Evolutionary conservation across 495 filamentous ascomycete genomes (phyloP), one percentile per base, ranked within the genome.

Genomic region (Letharia lupina): DNA sequence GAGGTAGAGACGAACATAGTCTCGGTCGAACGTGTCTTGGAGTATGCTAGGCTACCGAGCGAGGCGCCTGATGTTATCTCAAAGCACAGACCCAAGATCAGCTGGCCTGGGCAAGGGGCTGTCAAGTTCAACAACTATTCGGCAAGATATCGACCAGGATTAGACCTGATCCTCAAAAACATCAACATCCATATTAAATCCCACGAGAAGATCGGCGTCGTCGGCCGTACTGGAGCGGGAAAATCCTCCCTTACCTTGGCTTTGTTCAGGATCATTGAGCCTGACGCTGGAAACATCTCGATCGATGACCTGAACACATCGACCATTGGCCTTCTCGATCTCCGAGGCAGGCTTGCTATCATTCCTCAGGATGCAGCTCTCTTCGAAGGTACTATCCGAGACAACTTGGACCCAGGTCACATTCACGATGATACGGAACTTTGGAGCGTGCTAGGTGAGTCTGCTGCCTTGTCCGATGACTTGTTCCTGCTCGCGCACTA

Each of bases 1-100:
- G 95, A 99, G 77, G 95, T 98, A 41, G 95, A 99, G 81, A 98
- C 94, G 47, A 99, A 99, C 77, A 98, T 98, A 68, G 93, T 99
- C 65, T 96, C 95, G 15, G 95, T 99, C 63, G 95, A 99, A 83
- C 88, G 95, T 67, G 91, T 98, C 52, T 87, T 98, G 65, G 95
- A 99, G 77, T 99, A 99, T 75, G 90, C 94, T 64, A 84, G 84
- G 68, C 84, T 98, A 68, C 94, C 94, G 40, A 94, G 90, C 75
- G 95, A 99, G 78, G 94, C 95, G 59, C 91, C 92, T 33, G 95
- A 99, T 70, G 89, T 97, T 66, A 89, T 99, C 66, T 89, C 89
- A 67, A 88, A 91, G 74, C 85, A 89, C 70, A 83, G 93, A 61
- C 93, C 95, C 64, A 85, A 90, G 33, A 88, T 90, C 68, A 89